Base-by-base conservation (phyloP, 2,329 filamentous ascomycete species). In the Sporothrix euskadiensis region DNA sequence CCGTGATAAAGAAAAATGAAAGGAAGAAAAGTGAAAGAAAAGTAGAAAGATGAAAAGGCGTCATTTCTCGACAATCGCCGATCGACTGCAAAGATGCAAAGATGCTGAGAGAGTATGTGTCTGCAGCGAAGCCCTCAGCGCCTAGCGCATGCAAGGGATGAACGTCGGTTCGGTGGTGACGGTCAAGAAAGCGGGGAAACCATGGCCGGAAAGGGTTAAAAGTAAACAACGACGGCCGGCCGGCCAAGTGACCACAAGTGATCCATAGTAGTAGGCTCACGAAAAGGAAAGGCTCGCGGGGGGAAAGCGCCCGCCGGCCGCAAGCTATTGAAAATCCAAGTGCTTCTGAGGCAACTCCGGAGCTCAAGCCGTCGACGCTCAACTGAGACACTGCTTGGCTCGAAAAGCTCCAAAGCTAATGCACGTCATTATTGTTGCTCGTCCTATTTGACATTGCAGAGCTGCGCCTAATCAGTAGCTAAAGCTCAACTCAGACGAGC, bases 61-160 rank as follows among this genome's bases (percentile, higher is more conserved):
- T 63, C 59, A 44, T 63, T 4, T 4, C 4, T 44, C 8, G 32
- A 63, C 59, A 63, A 63, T 22, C 57, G 22, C 59, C 59, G 19
- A 41, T 63, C 59, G 14, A 19, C 35, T 63, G 35, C 19, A 44
- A 30, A 44, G 35, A 44, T 8, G 32, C 9, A 44, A 30, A 44
- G 35, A 44, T 8, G 32, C 35, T 26, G 35, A 47, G 32, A 61
- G 8, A 14, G 26, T 14, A 14, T 19, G 44, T 49, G 30, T 16
- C 30, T 32, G 6, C 56, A 30, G 1, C 26, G 16, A 16, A 35
- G 26, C 30, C 4, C 8, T 19, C 16, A 41, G 16, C 59, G 9
- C n/a, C 10, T 66, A 49, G 39, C 10, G 63, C 39, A 66, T 66
- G 63, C 63, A 66, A 66, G 63, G 63, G 63, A 66, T 66, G n/a